Evolutionary conservation across 495 filamentous ascomycete species (phyloP).

Genomic region (Neurospora sp.): DNA sequence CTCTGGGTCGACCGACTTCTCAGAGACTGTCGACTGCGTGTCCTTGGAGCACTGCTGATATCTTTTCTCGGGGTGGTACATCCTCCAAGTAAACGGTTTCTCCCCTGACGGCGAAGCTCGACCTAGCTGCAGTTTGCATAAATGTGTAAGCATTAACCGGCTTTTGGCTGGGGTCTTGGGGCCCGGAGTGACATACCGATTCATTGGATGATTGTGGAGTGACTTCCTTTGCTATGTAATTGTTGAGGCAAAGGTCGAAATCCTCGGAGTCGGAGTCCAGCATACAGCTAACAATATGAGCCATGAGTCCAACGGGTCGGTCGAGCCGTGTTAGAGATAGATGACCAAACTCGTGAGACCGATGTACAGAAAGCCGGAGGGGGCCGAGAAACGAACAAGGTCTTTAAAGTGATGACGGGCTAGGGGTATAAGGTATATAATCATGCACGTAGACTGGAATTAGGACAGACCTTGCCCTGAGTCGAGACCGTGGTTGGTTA

Average conservation of each 20-base stretch:
- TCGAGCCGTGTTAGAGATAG: constrained; percentile 21
- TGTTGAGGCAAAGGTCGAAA: constrained; percentile 26
- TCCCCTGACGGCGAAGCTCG: constrained; percentile 27
- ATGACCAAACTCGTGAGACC: constrained; percentile 18
- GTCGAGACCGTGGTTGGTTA: constrained; percentile 7
- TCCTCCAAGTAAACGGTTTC: constrained; percentile 41
- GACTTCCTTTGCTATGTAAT: constrained; percentile 38
- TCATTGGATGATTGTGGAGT: constrained; percentile 34
- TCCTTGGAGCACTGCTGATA: constrained; percentile 45
- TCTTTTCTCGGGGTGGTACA: constrained; percentile 42
- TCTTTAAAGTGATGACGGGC: constrained; percentile 17
- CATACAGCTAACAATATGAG: constrained; percentile 41
- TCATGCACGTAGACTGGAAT: constrained; percentile 7
- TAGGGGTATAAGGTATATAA: constrained; percentile 21
- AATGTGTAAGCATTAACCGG: constrained; percentile 20
- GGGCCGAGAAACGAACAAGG: constrained; percentile 13
- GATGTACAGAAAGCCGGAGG: constrained; percentile 8
- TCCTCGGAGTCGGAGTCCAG: constrained; percentile 27
- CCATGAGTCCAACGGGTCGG: constrained; percentile 29
- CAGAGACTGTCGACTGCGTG: constrained; percentile 26
- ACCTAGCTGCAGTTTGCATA: constrained; percentile 17
- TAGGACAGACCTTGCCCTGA: constrained; percentile 13
- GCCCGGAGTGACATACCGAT: constrained; percentile 29
- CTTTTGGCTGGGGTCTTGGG: constrained; percentile 2
- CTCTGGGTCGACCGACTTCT: constrained; percentile 42